Conservation (phyloP, 2,329 filamentous ascomycete genomes). For the Fusarium austroafricanum region DNA sequence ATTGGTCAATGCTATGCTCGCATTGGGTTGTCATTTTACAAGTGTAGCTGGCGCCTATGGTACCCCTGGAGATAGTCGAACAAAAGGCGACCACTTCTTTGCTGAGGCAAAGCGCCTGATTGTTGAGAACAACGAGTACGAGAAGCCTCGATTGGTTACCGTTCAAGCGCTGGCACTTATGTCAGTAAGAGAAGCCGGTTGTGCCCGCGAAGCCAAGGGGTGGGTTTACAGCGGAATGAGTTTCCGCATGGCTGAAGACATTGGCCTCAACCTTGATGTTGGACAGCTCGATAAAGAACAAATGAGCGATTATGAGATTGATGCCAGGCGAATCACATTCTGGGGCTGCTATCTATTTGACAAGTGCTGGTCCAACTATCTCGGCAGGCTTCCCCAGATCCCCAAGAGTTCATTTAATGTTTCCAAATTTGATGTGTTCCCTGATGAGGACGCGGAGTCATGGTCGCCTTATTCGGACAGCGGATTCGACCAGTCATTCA, state of each 20-base stretch:
- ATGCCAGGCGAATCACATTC: slow-evolving; percentile 90
- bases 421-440: slow-evolving; percentile 91
- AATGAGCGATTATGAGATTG: slow-evolving; percentile 84
- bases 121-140: slow-evolving; percentile 91
- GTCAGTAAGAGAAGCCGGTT: slow-evolving; percentile 96
- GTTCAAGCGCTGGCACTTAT: slow-evolving; percentile 95
- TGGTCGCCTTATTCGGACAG: slow-evolving; percentile 93
- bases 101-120: slow-evolving; percentile 91
- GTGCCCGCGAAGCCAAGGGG: slow-evolving; percentile 91
- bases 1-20: slow-evolving; percentile 93
- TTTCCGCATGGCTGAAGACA: slow-evolving; percentile 95
- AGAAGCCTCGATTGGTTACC: slow-evolving; percentile 86
- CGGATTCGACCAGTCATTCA: slow-evolving; percentile 77
- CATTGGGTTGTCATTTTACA: slow-evolving; percentile 93
- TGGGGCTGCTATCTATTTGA: slow-evolving; percentile 99
- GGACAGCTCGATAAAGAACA: slow-evolving; percentile 70
- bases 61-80: slow-evolving; percentile 78
- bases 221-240: slow-evolving; percentile 99
- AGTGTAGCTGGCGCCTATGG: slow-evolving; percentile 78
- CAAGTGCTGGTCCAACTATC: slow-evolving; percentile 98
- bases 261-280: slow-evolving; percentile 89
- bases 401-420: slow-evolving; percentile 83
- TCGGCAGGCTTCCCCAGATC: slow-evolving; percentile 89
- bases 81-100: slow-evolving; percentile 96
- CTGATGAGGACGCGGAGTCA: slow-evolving; percentile 82